phyloP scores from a whole-genome alignment of 768 basidiomycete genomes.

The Pleurotus cornucopiae region DNA sequence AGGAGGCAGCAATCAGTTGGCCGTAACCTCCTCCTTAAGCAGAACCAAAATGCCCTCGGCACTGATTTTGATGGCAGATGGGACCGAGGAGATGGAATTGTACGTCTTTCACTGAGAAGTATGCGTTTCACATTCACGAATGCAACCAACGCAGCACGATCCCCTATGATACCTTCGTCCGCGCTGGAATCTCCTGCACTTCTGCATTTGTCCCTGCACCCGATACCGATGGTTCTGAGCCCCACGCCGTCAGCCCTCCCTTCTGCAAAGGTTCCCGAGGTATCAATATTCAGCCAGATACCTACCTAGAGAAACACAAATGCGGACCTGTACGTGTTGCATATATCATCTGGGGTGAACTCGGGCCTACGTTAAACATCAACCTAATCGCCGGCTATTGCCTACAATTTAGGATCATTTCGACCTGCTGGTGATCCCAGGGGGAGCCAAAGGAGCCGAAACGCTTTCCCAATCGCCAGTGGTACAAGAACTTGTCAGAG shows the following conservation, averaged over 20 bases:
- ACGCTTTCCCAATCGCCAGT: constrained; percentile 55
- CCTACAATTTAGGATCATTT: constrained; percentile 45
- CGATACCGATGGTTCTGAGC: constrained; percentile 15
- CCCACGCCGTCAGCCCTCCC: constrained; percentile 29
- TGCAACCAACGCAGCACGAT: constrained; percentile 50
- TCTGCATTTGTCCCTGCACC: constrained; percentile 58
- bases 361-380: too few relatives aligned
- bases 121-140: too few relatives aligned
- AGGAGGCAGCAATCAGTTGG: too few relatives aligned
- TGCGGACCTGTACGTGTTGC: constrained; percentile 44
- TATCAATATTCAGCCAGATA: constrained; percentile 68
- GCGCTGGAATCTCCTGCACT: constrained; percentile 61
- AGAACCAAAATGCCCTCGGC: constrained; percentile 44
- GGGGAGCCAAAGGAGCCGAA: constrained; percentile 75
- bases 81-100: constrained; percentile 92
- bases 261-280: constrained; percentile 68
- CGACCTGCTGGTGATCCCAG: constrained; percentile 72
- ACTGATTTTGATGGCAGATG: constrained; percentile 71
- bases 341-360: too few relatives aligned
- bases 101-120: constrained; percentile 26
- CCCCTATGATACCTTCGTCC: constrained; percentile 77
- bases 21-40: neutral
- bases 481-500: constrained; percentile 61
- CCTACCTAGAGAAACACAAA: constrained; percentile 37
- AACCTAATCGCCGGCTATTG: neutral